These are phyloP conservation scores for Stephanodiscus minutulus DNA, from an alignment of 108 stramenopile genomes.

Conservation along the genomic window DNA sequence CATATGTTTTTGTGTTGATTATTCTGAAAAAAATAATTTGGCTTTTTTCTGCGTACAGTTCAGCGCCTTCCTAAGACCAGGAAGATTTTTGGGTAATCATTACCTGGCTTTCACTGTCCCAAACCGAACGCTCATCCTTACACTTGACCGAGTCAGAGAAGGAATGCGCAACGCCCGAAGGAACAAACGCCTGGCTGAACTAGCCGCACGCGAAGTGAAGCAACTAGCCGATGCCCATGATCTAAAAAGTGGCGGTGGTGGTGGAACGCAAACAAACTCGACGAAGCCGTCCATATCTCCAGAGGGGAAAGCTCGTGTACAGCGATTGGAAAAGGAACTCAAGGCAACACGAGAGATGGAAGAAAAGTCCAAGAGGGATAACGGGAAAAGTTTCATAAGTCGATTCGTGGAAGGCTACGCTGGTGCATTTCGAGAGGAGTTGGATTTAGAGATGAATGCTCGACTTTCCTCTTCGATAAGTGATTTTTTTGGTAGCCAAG, in stretches of 20 bases:
- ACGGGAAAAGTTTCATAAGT: constrained; percentile 67
- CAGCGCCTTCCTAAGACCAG: constrained; percentile 75
- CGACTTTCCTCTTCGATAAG: constrained; percentile 71
- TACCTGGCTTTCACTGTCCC: constrained; percentile 89
- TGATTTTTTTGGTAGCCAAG: constrained; percentile 73
- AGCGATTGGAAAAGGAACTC: constrained; percentile 40
- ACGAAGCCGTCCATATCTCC: constrained; percentile 32
- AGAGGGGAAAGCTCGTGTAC: constrained; percentile 41
- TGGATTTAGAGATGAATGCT: constrained; percentile 59
- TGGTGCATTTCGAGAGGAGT: constrained; percentile 57
- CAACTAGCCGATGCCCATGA: constrained; percentile 15
- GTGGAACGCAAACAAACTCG: constrained; percentile 16
- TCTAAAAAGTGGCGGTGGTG: constrained; percentile 4
- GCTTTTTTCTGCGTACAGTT: constrained; percentile 14
- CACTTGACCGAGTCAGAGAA: constrained; percentile 76
- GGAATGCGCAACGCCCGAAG: constrained; percentile 77
- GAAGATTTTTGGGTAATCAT: constrained; percentile 84
- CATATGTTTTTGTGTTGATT: neutral
- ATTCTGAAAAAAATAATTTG: neutral
- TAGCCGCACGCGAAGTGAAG: constrained; percentile 54
- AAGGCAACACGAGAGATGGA: constrained; percentile 39
- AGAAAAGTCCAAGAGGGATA: constrained; percentile 12
- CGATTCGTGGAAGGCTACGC: constrained; percentile 88
- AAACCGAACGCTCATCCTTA: constrained; percentile 81
- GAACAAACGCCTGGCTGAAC: constrained; percentile 63